Percentiles rank a stretch among this genome's conserved stretches.
Evolutionary conservation across 2,329 filamentous ascomycete species (phyloP).

Genomic region (Zymoseptoria passerinii): DNA sequence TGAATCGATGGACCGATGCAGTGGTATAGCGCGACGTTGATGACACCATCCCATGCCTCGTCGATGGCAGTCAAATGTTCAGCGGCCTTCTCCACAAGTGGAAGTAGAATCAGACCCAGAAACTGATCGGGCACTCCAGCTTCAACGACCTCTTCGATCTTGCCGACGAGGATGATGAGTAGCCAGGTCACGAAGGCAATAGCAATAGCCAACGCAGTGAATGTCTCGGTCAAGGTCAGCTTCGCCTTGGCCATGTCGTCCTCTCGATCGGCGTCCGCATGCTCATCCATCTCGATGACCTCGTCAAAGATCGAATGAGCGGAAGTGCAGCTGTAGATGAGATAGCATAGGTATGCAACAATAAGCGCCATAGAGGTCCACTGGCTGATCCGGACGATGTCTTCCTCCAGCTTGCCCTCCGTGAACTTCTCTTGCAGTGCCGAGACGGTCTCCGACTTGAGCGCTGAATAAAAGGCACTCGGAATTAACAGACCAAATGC

Average conservation of each 20-base stretch:
- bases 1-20: constrained; percentile 81
- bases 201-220: constrained; percentile 56
- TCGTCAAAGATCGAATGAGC: constrained; percentile 72
- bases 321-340: constrained; percentile 65
- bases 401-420: constrained; percentile 35
- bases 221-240: constrained; percentile 64
- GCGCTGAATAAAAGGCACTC: constrained; percentile 44
- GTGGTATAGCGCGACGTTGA: constrained; percentile 73
- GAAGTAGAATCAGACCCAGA: constrained; percentile 65
- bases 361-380: constrained; percentile 63
- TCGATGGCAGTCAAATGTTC: constrained; percentile 78
- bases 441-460: constrained; percentile 16
- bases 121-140: constrained; percentile 48
- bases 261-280: constrained; percentile 54
- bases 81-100: constrained; percentile 74
- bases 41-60: constrained; percentile 70
- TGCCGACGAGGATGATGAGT: constrained; percentile 64
- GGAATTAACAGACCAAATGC: constrained; percentile 46
- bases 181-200: constrained; percentile 64
- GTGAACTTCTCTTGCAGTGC: constrained; percentile 29
- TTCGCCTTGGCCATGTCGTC: constrained; percentile 55
- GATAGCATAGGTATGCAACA: constrained; percentile 51
- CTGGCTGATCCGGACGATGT: constrained; percentile 58
- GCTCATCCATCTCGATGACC: constrained; percentile 63
- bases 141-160: constrained; percentile 54